phyloP scores from a whole-genome alignment of 2,329 filamentous ascomycete species.

The Ceratocystis variospora region DNA sequence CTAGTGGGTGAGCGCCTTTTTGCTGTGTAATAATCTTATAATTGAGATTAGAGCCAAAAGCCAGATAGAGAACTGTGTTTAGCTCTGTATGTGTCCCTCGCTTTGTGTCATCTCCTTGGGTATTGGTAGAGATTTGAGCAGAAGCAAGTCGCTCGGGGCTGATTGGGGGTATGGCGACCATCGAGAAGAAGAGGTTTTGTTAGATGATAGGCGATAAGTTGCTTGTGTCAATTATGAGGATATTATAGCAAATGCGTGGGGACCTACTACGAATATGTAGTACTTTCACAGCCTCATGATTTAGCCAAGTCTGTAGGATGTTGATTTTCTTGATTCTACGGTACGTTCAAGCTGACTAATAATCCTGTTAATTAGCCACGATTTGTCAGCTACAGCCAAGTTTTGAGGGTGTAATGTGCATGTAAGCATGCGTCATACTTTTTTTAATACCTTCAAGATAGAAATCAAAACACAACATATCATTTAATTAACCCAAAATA shows the following conservation, averaged over 20 bases:
- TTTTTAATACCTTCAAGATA: no score
- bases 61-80: conserved; percentile 59
- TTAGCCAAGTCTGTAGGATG: neutral
- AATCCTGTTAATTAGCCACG: neutral
- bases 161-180: conserved; percentile 22
- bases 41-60: conserved; percentile 83
- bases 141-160: conserved; percentile 29
- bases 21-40: conserved; percentile 64
- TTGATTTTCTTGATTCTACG: neutral
- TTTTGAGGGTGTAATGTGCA: neutral
- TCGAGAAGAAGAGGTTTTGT: neutral
- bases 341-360: neutral
- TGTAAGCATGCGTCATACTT: no score
- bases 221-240: neutral
- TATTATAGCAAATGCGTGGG: neutral
- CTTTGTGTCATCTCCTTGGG: conserved; percentile 19
- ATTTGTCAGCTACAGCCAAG: neutral
- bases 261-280: neutral
- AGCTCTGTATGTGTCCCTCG: conserved; percentile 7
- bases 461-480: no score
- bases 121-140: conserved; percentile 21
- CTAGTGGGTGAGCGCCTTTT: conserved; percentile 69
- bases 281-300: neutral
- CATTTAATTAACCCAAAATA: no score
- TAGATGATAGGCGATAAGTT: neutral